Conservation (phyloP, 2,329 filamentous ascomycete species). For the Ophiostoma perfectum region DNA sequence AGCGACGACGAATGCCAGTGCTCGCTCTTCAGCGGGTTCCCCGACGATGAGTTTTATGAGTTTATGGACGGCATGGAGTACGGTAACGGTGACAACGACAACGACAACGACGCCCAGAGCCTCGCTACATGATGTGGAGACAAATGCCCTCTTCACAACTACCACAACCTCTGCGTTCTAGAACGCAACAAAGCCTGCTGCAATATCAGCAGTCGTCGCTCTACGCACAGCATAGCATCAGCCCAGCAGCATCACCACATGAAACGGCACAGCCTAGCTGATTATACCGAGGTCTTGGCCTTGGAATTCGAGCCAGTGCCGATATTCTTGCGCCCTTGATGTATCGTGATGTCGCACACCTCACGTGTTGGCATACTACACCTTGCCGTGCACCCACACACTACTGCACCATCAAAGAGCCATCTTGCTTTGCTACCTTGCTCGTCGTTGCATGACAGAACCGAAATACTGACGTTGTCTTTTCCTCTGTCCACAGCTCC, state of each 20-base stretch:
- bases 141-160: neutral
- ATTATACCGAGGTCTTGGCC: neutral
- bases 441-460: neutral
- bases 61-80: constrained; percentile 21
- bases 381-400: no score
- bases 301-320: neutral
- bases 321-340: neutral
- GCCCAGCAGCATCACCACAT: neutral
- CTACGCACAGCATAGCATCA: neutral
- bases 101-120: neutral
- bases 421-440: neutral
- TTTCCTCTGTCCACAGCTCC: constrained; percentile 59
- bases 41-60: constrained; percentile 22
- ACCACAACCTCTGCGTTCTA: neutral
- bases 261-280: neutral
- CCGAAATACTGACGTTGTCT: constrained; percentile 34
- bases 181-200: neutral
- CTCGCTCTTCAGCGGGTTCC: neutral
- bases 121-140: neutral
- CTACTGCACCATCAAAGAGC: neutral
- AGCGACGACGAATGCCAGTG: neutral
- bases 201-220: neutral
- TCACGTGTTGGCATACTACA: neutral
- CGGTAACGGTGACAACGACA: neutral
- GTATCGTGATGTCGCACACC: neutral